A percentile compares a stretch with the other conserved stretches of the same genome.
These are phyloP conservation scores for Blepharisma japonicum DNA, from an alignment of 73 alveolate species.

Conservation along the genomic window DNA sequence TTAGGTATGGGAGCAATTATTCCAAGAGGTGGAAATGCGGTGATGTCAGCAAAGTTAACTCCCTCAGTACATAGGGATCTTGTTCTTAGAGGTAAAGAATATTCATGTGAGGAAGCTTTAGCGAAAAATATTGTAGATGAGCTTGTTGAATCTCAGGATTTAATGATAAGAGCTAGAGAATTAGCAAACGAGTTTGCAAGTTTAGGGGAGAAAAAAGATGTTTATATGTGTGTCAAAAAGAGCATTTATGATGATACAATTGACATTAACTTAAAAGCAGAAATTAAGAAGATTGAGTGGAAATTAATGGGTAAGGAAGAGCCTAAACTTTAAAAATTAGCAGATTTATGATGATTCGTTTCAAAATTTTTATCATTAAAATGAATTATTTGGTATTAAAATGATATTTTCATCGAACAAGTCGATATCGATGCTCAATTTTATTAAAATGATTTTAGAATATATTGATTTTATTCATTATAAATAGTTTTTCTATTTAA, in stretches of 20 bases:
- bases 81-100: background rate
- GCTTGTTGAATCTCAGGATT: background rate
- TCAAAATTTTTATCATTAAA: too few species aligned
- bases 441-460: too few species aligned
- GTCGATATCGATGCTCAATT: too few species aligned
- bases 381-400: too few species aligned
- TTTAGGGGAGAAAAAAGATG: conserved; percentile 16
- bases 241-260: background rate
- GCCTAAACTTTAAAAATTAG: too few species aligned
- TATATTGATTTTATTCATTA: too few species aligned
- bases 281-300: too few species aligned
- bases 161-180: background rate
- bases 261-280: background rate
- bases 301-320: too few species aligned
- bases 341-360: too few species aligned
- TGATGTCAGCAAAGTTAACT: background rate
- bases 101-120: background rate
- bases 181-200: background rate
- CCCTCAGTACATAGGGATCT: conserved; percentile 21
- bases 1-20: conserved; percentile 42
- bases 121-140: conserved; percentile 2
- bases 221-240: background rate
- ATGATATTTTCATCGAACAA: too few species aligned
- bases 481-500: too few species aligned
- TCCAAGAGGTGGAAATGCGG: conserved; percentile 28